Evolutionary conservation across 1,284 basidiomycete species (phyloP), one percentile per base, ranked within the genome.

Genomic region (Moniliella sp.): DNA sequence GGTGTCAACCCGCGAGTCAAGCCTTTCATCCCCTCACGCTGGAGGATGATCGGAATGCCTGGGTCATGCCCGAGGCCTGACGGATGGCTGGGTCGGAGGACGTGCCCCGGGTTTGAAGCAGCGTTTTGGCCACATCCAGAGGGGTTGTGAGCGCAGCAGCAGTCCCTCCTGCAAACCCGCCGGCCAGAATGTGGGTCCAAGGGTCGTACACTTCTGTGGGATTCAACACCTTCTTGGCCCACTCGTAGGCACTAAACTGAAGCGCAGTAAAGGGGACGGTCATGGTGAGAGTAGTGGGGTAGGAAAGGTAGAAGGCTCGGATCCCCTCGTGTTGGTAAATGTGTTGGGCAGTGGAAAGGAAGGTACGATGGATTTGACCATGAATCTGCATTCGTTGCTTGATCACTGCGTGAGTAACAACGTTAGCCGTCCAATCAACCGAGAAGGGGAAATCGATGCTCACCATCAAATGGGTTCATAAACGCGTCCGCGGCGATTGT

Each of bases 401-500:
- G 66, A 97, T 82, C 45, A 97, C 88, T 28, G 32, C 11, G 27
- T 27, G 31, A 19, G 19, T 25, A 16, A 37, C 35, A 17, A 31
- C 16, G 30, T 37, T n/a, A 27, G n/a, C 15, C 9, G 9, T 18
- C 13, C 12, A 9, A 13, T 13, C 14, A n/a, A 12, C 26, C 13
- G 26, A 7, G 27, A 12, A 10, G 15, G 18, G 18, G 3, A 28
- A 25, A n/a, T 0, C 13, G 2, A 13, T 27, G 62, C 73, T 61
- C 61, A 88, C 84, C 84, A 64, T 99, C 91, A 59, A 99, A 99
- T 3, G 91, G 91, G 63, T 97, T 99, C 91, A 99, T 99, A 38
- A 97, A 68, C 5, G 88, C 88, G 65, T 99, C 91, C 36, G 78
- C 78, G 2, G 83, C 79, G 48, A 91, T 79, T 13, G 88, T 94